Evolutionary conservation across 163 green algal species (phyloP).

Genomic region (Coccomyxa subellipsoidea): DNA sequence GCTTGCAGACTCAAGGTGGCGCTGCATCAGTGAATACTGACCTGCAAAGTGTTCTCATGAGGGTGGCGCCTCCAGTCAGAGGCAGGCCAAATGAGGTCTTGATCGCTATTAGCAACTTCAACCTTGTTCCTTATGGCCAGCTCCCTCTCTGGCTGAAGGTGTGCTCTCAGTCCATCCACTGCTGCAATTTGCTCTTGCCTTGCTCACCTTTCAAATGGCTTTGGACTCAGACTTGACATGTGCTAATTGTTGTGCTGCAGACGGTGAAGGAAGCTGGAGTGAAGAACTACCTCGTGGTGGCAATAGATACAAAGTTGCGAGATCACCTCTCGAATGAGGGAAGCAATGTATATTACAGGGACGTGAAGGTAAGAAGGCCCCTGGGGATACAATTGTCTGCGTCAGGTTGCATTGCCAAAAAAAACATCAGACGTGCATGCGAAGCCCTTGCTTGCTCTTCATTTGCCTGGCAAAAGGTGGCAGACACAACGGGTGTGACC

Average conservation of each 20-base stretch:
- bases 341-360: constrained; percentile 47
- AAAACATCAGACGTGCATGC: no score
- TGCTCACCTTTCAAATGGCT: not conserved
- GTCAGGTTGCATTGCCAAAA: no score
- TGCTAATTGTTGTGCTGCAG: constrained; percentile 24
- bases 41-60: not conserved
- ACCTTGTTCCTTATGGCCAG: constrained; percentile 63
- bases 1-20: not conserved
- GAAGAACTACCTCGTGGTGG: constrained; percentile 81
- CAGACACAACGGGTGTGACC: not conserved
- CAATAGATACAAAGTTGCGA: constrained; percentile 73
- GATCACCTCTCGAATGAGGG: constrained; percentile 33
- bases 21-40: not conserved
- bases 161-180: not conserved
- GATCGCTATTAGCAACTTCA: constrained; percentile 76
- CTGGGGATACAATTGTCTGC: no score
- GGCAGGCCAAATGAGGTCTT: constrained; percentile 48
- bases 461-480: no score
- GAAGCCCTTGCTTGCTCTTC: no score
- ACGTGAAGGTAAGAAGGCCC: constrained; percentile 17
- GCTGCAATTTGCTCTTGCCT: not conserved
- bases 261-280: constrained; percentile 29
- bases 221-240: not conserved
- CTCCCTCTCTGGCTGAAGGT: constrained; percentile 71
- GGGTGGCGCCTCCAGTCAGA: constrained; percentile 25